Base-by-base conservation (phyloP, 768 basidiomycete genomes). In the Xerocomellus chrysenteron region DNA sequence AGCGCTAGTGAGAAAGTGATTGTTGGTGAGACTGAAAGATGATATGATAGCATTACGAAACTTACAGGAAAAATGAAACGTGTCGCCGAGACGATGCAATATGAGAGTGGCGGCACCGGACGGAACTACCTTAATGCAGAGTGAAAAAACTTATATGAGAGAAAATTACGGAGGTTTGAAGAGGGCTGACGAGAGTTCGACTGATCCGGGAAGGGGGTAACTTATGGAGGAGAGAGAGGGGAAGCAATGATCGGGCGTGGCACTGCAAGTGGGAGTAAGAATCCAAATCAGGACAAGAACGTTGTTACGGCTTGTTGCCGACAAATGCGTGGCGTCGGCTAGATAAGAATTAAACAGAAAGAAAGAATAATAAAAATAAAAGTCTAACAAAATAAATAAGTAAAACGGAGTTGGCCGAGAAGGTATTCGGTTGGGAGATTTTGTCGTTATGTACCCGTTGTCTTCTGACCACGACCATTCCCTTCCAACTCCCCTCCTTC, bases 381-480 rank as follows among this genome's bases (percentile, higher is more conserved):
- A 54, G 36, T 32, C 13, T 36, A 14, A 40, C 16, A 49, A 54
- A 55, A 56, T 55, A 65, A 41, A 52, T 8, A 17, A 39, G 4
- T 47, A 48, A 48, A 51, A 35, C 71, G 69, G 69, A 57, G 47
- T 50, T 67, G 42, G 67, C 69, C 69, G 69, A 73, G 46, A 26
- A 43, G 61, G 54, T 61, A 62, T 65, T 57, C 66, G 48, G 56
- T 42, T 57, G 33, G 52, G 40, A 45, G 48, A 47, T 48, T 59
- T 55, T 57, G 58, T 42, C 13, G 65, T 68, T 68, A 70, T 70
- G 68, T 68, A 73, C 43, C 59, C 57, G 67, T 52, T 43, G 64
- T 69, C 60, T 63, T 71, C 65, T 72, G 65, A 68, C 66, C 68
- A 65, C 57, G 30, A 52, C 58, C 59, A 58, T 65, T 64, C 28